These are phyloP conservation scores for Quillaja saponaria DNA, from an alignment of 306 rosid genomes.

Conservation along the genomic window DNA sequence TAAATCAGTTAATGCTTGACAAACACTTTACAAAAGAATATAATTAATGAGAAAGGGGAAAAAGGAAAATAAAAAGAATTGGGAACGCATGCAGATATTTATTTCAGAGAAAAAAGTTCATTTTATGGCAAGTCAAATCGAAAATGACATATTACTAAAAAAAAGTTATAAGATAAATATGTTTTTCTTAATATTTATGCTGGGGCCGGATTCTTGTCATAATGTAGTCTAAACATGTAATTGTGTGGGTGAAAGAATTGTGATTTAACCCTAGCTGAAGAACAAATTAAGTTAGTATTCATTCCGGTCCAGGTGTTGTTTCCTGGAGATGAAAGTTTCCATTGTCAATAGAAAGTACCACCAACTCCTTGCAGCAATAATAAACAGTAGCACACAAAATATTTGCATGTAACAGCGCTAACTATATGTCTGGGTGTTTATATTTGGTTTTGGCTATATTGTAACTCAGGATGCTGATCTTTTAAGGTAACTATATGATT, in stretches of 20 bases:
- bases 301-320: not conserved
- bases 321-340: not conserved
- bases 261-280: not conserved
- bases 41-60: not conserved
- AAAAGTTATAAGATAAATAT: not conserved
- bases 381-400: not conserved
- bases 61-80: not conserved
- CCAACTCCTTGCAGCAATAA: conserved; percentile 7
- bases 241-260: not conserved
- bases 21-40: not conserved
- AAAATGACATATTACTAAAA: conserved; percentile 1
- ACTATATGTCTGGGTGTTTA: not conserved
- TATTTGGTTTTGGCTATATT: not conserved
- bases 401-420: not conserved
- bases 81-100: not conserved
- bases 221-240: not conserved
- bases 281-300: conserved; percentile 1
- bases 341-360: not conserved
- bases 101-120: too few relatives aligned
- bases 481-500: not conserved
- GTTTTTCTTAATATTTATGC: conserved; percentile 1
- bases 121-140: not conserved
- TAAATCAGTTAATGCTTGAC: not conserved
- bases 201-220: not conserved
- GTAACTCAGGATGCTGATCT: conserved; percentile 2